Evolutionary conservation across 1,284 basidiomycete genomes (phyloP).

Genomic region (Rhodotorula sp.): DNA sequence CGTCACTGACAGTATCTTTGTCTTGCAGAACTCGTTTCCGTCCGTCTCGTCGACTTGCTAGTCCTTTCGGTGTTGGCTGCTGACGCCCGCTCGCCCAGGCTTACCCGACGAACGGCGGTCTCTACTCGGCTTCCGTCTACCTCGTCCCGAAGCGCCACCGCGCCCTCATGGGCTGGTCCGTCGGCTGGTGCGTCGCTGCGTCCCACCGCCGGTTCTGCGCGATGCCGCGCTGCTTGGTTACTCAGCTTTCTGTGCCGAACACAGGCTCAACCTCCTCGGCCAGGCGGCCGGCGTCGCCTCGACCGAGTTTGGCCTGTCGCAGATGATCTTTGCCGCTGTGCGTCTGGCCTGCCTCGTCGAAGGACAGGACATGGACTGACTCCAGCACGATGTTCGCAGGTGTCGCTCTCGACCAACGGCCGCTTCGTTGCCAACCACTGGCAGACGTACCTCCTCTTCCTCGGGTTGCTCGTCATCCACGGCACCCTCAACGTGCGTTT

Average conservation of each 20-base stretch:
- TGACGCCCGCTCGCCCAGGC: slow-evolving; percentile 50
- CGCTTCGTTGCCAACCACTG: slow-evolving; percentile 56
- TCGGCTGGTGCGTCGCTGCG: slow-evolving; percentile 47
- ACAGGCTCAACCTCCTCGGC: slow-evolving; percentile 76
- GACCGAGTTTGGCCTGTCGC: slow-evolving; percentile 82
- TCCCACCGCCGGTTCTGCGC: not conserved
- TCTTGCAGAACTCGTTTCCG: slow-evolving; percentile 24
- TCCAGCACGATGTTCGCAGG: not conserved
- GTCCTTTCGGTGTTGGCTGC: no score
- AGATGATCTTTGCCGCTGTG: slow-evolving; percentile 74
- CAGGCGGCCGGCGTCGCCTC: slow-evolving; percentile 80
- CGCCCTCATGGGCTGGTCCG: slow-evolving; percentile 62
- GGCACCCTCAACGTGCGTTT: slow-evolving; percentile 57
- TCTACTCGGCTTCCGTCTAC: slow-evolving; percentile 68
- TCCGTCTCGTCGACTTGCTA: not conserved
- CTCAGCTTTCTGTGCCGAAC: rapidly evolving
- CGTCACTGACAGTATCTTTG: not conserved
- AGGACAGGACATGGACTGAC: not conserved
- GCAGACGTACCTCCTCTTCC: slow-evolving; percentile 73
- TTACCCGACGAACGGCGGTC: slow-evolving; percentile 65
- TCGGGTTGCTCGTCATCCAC: slow-evolving; percentile 65
- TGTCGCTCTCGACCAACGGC: slow-evolving; percentile 57
- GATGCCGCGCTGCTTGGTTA: not conserved
- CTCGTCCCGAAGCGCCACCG: slow-evolving; percentile 68
- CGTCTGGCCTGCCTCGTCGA: not conserved